Conservation (phyloP, 495 filamentous ascomycete species). For the Aspergillus kassunensis region DNA sequence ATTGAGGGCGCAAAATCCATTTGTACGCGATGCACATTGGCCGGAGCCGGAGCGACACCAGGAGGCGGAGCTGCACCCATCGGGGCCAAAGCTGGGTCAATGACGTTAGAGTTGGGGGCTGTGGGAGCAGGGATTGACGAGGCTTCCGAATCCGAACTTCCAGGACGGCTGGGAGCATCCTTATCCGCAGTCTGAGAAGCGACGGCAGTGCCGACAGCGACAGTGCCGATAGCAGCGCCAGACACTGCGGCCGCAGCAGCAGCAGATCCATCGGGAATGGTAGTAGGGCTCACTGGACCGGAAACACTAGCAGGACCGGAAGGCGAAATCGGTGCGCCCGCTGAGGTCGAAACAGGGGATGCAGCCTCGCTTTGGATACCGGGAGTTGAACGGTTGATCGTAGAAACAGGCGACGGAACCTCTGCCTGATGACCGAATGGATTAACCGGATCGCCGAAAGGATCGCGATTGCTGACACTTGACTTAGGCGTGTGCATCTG, state of each 20-base stretch:
- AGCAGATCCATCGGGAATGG: slow-evolving; percentile 26
- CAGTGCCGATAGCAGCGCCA: slow-evolving; percentile 27
- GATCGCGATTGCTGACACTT: slow-evolving; percentile 39
- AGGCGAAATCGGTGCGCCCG: slow-evolving; percentile 8
- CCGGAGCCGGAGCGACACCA: slow-evolving; percentile 41
- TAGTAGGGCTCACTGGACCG: slow-evolving; percentile 24
- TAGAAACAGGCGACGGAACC: slow-evolving; percentile 27
- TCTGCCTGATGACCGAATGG: slow-evolving; percentile 51
- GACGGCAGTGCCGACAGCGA: slow-evolving; percentile 31
- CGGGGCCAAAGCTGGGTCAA: slow-evolving; percentile 5
- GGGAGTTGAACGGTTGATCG: neutral
- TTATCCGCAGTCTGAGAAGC: slow-evolving; percentile 37
- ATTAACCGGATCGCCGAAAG: slow-evolving; percentile 47
- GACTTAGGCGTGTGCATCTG: slow-evolving; percentile 33
- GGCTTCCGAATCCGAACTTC: slow-evolving; percentile 19
- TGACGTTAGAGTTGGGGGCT: slow-evolving; percentile 34
- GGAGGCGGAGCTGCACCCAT: slow-evolving; percentile 28
- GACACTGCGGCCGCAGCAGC: slow-evolving; percentile 40
- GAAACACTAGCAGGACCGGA: neutral
- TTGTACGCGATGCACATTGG: slow-evolving; percentile 82
- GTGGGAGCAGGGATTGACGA: slow-evolving; percentile 21
- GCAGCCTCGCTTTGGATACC: neutral
- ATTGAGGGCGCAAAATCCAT: slow-evolving; percentile 92
- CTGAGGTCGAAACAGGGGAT: neutral
- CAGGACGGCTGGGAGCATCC: slow-evolving; percentile 20